Conservation (phyloP, 257 asterid genomes). For the Pogostemon cablin region DNA sequence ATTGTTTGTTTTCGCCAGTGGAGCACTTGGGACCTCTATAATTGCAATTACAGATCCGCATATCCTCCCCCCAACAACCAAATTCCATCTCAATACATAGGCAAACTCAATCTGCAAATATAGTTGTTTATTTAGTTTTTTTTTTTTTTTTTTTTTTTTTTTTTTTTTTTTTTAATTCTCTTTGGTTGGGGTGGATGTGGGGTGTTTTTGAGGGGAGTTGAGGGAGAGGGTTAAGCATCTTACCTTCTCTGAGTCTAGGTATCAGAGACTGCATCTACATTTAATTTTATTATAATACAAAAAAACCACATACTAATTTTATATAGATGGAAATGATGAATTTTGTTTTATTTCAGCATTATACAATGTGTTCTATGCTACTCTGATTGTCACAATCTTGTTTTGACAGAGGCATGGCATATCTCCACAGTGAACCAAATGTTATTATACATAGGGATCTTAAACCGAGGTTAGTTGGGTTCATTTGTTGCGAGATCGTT, state of each 20-base stretch:
- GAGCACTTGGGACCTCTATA: conserved; percentile 15
- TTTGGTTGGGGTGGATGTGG: too few species aligned
- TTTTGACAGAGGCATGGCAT: conserved; percentile 93
- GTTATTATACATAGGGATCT: conserved; percentile 94
- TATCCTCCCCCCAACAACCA: too few species aligned
- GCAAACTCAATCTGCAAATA: background rate
- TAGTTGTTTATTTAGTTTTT: background rate
- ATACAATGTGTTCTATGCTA: conserved; percentile 21
- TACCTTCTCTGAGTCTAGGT: background rate
- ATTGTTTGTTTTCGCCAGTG: conserved; percentile 6
- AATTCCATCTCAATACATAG: too few species aligned
- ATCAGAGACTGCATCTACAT: conserved; percentile 22
- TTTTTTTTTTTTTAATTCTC: background rate
- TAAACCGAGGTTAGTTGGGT: conserved; percentile 82
- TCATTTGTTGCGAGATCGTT: background rate
- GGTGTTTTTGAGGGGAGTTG: background rate
- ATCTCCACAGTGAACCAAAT: conserved; percentile 98
- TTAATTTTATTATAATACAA: background rate
- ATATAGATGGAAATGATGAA: conserved; percentile 14
- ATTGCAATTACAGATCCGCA: background rate
- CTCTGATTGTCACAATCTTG: conserved; percentile 36
- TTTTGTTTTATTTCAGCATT: conserved; percentile 21
- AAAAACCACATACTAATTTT: conserved; percentile 5
- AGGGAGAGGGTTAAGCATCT: too few species aligned
- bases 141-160: background rate